A percentile compares a stretch with the other conserved stretches of the same genome.
phyloP scores from a whole-genome alignment of 768 basidiomycete genomes.

The Pisolithus marmoratus region DNA sequence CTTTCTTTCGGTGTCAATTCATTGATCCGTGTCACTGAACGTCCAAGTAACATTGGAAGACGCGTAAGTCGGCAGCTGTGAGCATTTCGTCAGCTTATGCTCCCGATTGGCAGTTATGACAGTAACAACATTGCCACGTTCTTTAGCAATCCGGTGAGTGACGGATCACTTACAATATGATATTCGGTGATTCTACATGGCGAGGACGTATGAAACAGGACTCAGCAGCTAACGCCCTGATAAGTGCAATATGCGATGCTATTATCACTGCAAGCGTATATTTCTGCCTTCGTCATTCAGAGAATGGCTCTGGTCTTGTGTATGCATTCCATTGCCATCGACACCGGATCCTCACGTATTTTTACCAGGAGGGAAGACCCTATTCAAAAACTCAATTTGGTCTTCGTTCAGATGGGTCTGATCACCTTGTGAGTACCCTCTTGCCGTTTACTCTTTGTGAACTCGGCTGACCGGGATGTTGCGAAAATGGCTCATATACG shows the following conservation, averaged over 20 bases:
- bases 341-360: no score
- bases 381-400: no score
- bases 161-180: neutral
- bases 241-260: constrained; percentile 16
- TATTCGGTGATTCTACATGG: neutral
- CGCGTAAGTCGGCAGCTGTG: neutral
- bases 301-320: neutral
- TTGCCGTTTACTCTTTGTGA: no score
- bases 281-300: constrained; percentile 12
- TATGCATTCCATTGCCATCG: neutral
- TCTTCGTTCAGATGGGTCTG: no score
- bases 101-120: neutral
- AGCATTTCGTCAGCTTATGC: neutral
- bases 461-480: no score
- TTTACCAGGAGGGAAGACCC: no score
- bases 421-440: no score
- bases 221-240: constrained; percentile 4
- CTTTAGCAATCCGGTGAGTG: neutral
- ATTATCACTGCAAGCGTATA: constrained; percentile 13
- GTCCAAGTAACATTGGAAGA: neutral
- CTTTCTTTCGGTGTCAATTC: neutral
- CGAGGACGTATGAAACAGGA: constrained; percentile 1
- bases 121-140: neutral
- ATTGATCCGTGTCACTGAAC: neutral
- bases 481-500: no score